These are phyloP conservation scores for Aspergillus affinis DNA, from an alignment of 495 filamentous ascomycete genomes.

Conservation along the genomic window DNA sequence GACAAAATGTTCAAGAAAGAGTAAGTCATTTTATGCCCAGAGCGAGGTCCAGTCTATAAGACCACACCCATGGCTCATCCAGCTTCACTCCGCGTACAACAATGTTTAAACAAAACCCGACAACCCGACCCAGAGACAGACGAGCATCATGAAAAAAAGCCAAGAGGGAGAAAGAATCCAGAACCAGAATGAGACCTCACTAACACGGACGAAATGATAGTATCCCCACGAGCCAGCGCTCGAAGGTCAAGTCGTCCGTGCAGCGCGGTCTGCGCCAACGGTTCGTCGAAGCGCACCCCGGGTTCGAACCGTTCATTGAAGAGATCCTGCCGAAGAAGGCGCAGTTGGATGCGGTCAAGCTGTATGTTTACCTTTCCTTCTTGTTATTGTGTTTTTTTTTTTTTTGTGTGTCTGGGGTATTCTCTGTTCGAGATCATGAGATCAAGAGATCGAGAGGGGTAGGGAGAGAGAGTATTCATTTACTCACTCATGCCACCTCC, in stretches of 20 bases:
- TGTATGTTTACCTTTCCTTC: slow-evolving; percentile 42
- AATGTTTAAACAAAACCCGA: no score
- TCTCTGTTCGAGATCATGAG: no score
- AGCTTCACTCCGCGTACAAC: slow-evolving; percentile 1
- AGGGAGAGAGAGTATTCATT: no score
- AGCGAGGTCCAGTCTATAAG: no score
- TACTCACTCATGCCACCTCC: no score
- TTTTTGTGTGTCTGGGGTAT: no score
- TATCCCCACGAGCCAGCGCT: slow-evolving; percentile 73
- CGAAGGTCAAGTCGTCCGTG: slow-evolving; percentile 96
- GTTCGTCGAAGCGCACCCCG: slow-evolving; percentile 79
- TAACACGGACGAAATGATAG: slow-evolving; percentile 18
- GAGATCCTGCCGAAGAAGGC: slow-evolving; percentile 94
- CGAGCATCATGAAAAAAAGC: no score
- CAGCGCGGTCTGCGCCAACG: slow-evolving; percentile 82
- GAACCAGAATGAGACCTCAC: neutral
- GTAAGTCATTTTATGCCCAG: slow-evolving; percentile 56
- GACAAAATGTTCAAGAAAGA: slow-evolving; percentile 87
- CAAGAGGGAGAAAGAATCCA: slow-evolving; percentile 8
- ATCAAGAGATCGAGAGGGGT: no score
- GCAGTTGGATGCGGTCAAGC: slow-evolving; percentile 87
- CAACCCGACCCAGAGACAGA: no score
- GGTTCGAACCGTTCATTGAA: slow-evolving; percentile 85
- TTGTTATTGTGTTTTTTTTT: no score
- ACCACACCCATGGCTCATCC: no score